A percentile compares a stretch with the other conserved stretches of the same genome.
phyloP scores from a whole-genome alignment of 768 basidiomycete genomes.

The Russula sp. region DNA sequence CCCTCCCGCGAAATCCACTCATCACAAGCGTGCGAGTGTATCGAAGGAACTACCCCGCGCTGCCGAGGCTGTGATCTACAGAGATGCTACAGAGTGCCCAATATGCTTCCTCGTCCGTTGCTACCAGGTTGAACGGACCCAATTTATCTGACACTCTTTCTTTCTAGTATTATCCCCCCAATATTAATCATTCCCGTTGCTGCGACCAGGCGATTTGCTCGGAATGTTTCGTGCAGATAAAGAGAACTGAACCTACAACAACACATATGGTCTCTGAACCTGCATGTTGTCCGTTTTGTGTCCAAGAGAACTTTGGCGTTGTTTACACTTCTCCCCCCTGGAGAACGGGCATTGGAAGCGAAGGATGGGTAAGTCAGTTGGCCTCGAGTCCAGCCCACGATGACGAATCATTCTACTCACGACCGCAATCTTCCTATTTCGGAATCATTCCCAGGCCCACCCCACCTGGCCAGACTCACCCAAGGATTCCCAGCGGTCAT shows the following conservation, averaged over 20 bases:
- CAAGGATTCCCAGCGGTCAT: conserved; percentile 38
- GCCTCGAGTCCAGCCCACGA: conserved; percentile 2
- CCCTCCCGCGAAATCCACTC: conserved; percentile 32
- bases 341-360: conserved; percentile 73
- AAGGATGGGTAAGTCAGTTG: conserved; percentile 49
- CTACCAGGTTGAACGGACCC: conserved; percentile 13
- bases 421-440: conserved; percentile 1
- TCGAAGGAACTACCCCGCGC: conserved; percentile 57
- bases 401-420: conserved; percentile 5
- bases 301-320: conserved; percentile 94
- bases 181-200: conserved; percentile 95
- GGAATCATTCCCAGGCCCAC: conserved; percentile 11
- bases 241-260: conserved; percentile 88
- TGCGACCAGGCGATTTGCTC: conserved; percentile 99
- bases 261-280: conserved; percentile 96
- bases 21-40: conserved; percentile 47
- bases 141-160: conserved; percentile 10
- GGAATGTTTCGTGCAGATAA: conserved; percentile 99
- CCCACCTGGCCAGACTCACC: conserved; percentile 49
- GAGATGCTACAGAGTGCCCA: conserved; percentile 87
- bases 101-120: conserved; percentile 90
- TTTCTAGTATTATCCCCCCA: conserved; percentile 86
- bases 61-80: conserved; percentile 76
- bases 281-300: conserved; percentile 95
- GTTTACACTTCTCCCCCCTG: conserved; percentile 78